A percentile compares a stretch with the other conserved stretches of the same genome.
Evolutionary conservation across 2,329 filamentous ascomycete genomes (phyloP).

Genomic region (Paecilomyces niveus): DNA sequence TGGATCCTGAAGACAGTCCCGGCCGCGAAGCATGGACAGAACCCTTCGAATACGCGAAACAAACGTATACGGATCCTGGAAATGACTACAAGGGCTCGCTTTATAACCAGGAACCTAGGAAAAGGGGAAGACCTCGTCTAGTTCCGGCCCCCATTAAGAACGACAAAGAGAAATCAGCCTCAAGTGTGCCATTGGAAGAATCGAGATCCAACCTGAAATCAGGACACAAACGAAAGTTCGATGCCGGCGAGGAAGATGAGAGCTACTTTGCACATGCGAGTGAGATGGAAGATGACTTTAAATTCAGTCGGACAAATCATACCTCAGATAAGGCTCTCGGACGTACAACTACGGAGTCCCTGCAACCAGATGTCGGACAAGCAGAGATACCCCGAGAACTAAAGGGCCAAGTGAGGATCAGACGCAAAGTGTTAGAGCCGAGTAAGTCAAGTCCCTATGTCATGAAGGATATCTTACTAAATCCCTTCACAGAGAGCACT

Average conservation of each 20-base stretch:
- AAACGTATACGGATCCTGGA: conserved; percentile 4
- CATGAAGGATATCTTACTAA: conserved; percentile 7
- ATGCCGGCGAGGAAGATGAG: conserved; percentile 44
- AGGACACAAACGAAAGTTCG: conserved; percentile 53
- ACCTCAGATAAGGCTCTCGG: conserved; percentile 10
- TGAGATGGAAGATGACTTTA: conserved; percentile 24
- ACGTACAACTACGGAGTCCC: conserved; percentile 4
- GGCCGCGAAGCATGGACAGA: conserved; percentile 1
- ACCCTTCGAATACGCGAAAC: neutral
- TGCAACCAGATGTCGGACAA: conserved; percentile 11
- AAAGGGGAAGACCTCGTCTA: conserved; percentile 14
- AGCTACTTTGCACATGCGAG: conserved; percentile 6
- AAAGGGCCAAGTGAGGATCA: conserved; percentile 10
- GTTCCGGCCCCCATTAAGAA: neutral
- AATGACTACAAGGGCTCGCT: conserved; percentile 6
- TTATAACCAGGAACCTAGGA: conserved; percentile 9
- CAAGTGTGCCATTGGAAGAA: neutral
- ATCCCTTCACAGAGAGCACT: conserved; percentile 35
- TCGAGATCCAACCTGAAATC: conserved; percentile 29
- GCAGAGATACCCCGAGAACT: conserved; percentile 9
- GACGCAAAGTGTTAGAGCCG: conserved; percentile 33
- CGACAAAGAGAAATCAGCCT: neutral
- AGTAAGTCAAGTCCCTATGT: conserved; percentile 26
- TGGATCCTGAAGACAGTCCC: conserved; percentile 23
- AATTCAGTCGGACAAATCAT: conserved; percentile 22